phyloP scores from a whole-genome alignment of 116 monocot species.

The Trichopus zeylanicus region DNA sequence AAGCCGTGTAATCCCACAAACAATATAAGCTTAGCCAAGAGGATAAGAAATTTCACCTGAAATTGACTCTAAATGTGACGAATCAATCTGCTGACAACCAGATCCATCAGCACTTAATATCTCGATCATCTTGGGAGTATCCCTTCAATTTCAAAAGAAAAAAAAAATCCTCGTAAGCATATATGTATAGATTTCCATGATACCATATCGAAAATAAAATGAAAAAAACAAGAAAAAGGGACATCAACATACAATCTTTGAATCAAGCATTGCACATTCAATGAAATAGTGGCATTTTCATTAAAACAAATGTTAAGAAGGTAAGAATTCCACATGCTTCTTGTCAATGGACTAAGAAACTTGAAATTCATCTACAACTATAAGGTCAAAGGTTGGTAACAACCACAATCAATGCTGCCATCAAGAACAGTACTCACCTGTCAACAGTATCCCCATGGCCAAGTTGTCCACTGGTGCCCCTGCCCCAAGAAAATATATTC shows the following conservation, averaged over 20 bases:
- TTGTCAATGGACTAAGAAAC: too few species aligned
- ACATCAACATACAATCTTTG: too few species aligned
- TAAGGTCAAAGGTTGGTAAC: neutral
- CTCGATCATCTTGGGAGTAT: slow-evolving; percentile 39
- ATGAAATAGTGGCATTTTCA: too few species aligned
- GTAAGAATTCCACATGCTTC: too few species aligned
- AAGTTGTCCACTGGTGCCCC: slow-evolving; percentile 92
- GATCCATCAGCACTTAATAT: slow-evolving; percentile 40
- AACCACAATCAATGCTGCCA: neutral
- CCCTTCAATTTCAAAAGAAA: slow-evolving; percentile 15
- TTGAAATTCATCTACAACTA: neutral
- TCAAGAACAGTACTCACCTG: slow-evolving; percentile 27
- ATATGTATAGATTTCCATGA: neutral
- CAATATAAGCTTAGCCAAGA: neutral
- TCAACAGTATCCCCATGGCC: slow-evolving; percentile 85
- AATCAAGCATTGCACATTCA: too few species aligned
- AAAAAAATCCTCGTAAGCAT: neutral
- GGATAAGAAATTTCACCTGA: slow-evolving; percentile 25
- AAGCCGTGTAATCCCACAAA: neutral
- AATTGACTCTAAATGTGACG: slow-evolving; percentile 20
- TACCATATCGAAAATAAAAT: neutral
- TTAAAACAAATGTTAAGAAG: too few species aligned
- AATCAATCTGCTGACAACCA: slow-evolving; percentile 27
- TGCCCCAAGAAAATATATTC: slow-evolving; percentile 77
- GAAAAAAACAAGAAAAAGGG: neutral